A percentile compares a stretch with the other conserved stretches of the same genome.
Conservation (phyloP, 352 stramenopile genomes). For the Globisporangium polare region DNA sequence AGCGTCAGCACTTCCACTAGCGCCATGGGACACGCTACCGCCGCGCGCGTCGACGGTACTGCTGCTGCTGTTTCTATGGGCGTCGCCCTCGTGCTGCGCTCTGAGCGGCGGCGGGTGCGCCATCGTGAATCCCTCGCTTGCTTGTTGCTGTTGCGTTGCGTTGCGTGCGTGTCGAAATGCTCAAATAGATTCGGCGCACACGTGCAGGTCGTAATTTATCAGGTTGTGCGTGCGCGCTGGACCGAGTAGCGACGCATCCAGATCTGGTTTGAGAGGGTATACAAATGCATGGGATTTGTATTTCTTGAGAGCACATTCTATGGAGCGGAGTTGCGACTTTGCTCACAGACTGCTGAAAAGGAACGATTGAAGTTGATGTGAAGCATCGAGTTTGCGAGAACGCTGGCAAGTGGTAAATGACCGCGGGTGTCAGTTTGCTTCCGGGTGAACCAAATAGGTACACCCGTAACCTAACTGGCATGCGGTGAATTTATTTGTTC, state of each 20-base stretch:
- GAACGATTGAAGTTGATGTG: no score
- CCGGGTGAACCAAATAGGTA: no score
- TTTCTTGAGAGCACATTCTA: no score
- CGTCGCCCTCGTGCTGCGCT: conserved; percentile 1
- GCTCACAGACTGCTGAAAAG: no score
- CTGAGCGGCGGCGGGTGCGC: neutral
- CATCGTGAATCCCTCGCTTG: neutral
- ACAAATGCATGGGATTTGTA: no score
- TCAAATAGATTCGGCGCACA: conserved; percentile 9
- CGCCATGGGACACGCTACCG: neutral
- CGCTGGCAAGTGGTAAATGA: no score
- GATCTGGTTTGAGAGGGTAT: no score
- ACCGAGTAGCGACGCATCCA: neutral
- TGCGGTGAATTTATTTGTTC: no score
- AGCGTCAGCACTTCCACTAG: neutral
- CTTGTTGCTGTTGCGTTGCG: conserved; percentile 3
- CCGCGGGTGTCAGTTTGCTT: no score
- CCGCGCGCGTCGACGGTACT: neutral
- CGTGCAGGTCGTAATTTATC: neutral
- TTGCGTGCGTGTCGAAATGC: conserved; percentile 4
- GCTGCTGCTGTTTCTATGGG: neutral
- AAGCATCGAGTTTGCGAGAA: no score
- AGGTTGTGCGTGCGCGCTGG: neutral
- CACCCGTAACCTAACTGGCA: no score
- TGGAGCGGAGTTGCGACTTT: no score